Evolutionary conservation across 768 basidiomycete genomes (phyloP), one percentile per base, ranked within the genome.

Genomic region (Lactarius sp.): DNA sequence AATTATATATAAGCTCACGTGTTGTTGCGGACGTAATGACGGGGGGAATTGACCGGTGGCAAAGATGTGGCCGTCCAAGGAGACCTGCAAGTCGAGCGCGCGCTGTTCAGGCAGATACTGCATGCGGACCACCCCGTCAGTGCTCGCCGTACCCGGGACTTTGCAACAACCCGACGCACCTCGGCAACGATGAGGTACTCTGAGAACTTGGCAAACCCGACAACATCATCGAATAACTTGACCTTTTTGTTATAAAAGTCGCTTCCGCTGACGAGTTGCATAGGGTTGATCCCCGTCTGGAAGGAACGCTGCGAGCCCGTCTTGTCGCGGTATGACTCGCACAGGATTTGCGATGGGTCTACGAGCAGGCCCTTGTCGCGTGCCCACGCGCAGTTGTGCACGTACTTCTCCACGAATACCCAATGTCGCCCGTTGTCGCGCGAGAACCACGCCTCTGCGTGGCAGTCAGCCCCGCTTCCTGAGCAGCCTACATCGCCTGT

Each of bases 161-260:
- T 52, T 20, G 2, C 31, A 9, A 4, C 20, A 46, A 56, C 33
- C 9, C 20, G 47, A n/a, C 22, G 57, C 47, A 97, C 93, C 81
- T 94, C 88, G 27, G 96, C 97, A 36, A 98, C 96, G 51, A 98
- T 86, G 72, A 98, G 80, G 73, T 90, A 99, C 77, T 99, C 93
- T 0, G 92, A 92, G 75, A 99, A 99, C 76, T 94, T 95, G 0
- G 97, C 88, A 77, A 95, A 98, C 7, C 97, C 97, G 68, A 94
- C 93, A 59, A 99, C 87, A 49, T 85, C 79, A 52, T 92, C 84
- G 70, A 98, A 99, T 22, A 97, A 73, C 72, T 83, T 89, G 65
- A 77, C 85, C 78, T 85, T 88, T 66, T 80, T 84, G 52, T 67
- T 67, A 72, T 85, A 98, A 77, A 84, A 98, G 60, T 85, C 79